Percentiles rank a stretch among this genome's conserved stretches.
These are phyloP conservation scores for Escovopsis sp. DNA, from an alignment of 2,329 filamentous ascomycete genomes.

Conservation along the genomic window DNA sequence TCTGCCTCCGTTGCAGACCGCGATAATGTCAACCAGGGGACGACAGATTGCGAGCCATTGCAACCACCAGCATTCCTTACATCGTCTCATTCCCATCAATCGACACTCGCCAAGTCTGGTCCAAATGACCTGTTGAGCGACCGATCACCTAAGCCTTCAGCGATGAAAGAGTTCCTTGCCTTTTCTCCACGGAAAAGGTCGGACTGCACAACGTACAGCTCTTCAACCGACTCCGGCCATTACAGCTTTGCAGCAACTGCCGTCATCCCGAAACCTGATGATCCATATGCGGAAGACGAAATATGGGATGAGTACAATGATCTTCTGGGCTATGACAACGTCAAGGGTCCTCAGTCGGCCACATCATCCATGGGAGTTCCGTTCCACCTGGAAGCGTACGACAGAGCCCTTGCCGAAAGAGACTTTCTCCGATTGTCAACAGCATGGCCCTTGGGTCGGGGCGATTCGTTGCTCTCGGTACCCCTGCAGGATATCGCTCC, in stretches of 20 bases:
- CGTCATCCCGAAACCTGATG: slow-evolving; percentile 45
- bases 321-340: slow-evolving; percentile 51
- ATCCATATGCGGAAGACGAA: slow-evolving; percentile 64
- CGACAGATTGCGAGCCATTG: slow-evolving; percentile 32
- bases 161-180: slow-evolving; percentile 49
- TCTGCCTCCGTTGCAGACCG: slow-evolving; percentile 16
- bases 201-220: slow-evolving; percentile 33
- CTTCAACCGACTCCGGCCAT: slow-evolving; percentile 52
- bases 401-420: slow-evolving; percentile 21
- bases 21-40: slow-evolving; percentile 24
- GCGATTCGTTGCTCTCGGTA: too few species aligned
- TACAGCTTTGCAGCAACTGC: slow-evolving; percentile 50
- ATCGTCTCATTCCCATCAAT: slow-evolving; percentile 23
- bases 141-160: slow-evolving; percentile 17
- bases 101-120: slow-evolving; percentile 18
- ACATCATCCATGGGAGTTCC: slow-evolving; percentile 42
- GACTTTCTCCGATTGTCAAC: slow-evolving; percentile 5
- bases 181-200: slow-evolving; percentile 65
- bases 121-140: slow-evolving; percentile 17
- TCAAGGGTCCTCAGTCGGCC: slow-evolving; percentile 32
- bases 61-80: slow-evolving; percentile 23
- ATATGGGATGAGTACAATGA: slow-evolving; percentile 94
- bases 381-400: slow-evolving; percentile 39
- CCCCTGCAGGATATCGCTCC: too few species aligned
- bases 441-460: too few species aligned